Percentiles rank a stretch among this genome's conserved stretches.
These are phyloP conservation scores for Cenococcum geophilum DNA, from an alignment of 495 filamentous ascomycete species.

Conservation along the genomic window DNA sequence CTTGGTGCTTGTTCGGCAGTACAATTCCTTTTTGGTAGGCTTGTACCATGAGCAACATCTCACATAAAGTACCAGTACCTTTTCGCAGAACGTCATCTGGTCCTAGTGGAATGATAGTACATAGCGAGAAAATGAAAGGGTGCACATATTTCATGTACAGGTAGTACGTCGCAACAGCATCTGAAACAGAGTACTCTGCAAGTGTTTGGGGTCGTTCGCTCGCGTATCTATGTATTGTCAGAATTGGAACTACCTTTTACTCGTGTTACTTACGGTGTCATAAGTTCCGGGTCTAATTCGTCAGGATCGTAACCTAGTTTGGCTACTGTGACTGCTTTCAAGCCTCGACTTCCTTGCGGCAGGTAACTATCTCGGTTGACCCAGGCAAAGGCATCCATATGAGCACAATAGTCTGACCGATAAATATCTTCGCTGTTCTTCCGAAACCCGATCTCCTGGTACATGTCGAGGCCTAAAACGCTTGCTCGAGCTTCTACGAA, in stretches of 20 bases:
- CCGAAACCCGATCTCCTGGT: constrained; percentile 91
- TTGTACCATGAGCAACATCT: constrained; percentile 99
- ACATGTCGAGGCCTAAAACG: constrained; percentile 97
- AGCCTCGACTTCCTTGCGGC: constrained; percentile 90
- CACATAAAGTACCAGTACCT: constrained; percentile 93
- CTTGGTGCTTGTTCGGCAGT: constrained; percentile 92
- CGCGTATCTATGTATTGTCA: constrained; percentile 52
- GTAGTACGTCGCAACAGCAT: constrained; percentile 98
- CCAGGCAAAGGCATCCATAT: constrained; percentile 99
- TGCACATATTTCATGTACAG: constrained; percentile 99
- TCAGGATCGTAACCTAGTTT: constrained; percentile 98
- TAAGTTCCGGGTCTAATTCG: constrained; percentile 94
- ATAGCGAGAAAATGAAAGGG: constrained; percentile 97
- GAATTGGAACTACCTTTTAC: neutral
- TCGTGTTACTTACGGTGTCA: constrained; percentile 55
- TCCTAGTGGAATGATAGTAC: constrained; percentile 89
- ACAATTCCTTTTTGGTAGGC: constrained; percentile 89
- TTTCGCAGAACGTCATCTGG: constrained; percentile 91
- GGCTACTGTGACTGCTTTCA: constrained; percentile 95
- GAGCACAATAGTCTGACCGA: constrained; percentile 87
- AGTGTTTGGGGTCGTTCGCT: constrained; percentile 86
- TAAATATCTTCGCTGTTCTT: constrained; percentile 95
- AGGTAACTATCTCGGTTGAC: constrained; percentile 98
- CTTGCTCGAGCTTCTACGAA: constrained; percentile 93
- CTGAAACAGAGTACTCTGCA: constrained; percentile 97